Base-by-base conservation (phyloP, 1,284 basidiomycete genomes). In the Fomitopsis palustris region DNA sequence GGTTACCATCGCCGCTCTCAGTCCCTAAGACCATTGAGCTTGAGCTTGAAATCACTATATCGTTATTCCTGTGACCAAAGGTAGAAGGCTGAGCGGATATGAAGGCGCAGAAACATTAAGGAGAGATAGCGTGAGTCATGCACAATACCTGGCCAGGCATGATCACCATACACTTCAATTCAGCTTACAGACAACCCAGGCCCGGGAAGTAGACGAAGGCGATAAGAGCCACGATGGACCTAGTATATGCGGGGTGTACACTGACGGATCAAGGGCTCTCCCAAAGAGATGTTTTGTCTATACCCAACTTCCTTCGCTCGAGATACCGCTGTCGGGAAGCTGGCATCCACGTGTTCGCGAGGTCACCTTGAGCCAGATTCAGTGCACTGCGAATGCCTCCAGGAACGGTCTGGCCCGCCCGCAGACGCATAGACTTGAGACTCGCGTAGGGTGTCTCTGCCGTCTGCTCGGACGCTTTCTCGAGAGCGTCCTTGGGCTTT, bases 371-470 rank as follows among this genome's bases (percentile, higher is more conserved):
- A 10, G 74, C 73, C 14, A 72, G 55, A 42, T 66, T 64, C 41
- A 74, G 62, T 4, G 73, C 67, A 54, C 72, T 75, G 21, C 66
- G 64, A 21, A 59, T 57, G 3, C 69, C 66, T 21, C 74, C 74
- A n/a, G 74, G 74, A 12, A 72, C 59, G 2, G 69, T 71, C 53
- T 76, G 73, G 27, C 74, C 74, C 6, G 73, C 74, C 58, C 71
- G 71, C 29, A 71, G 57, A 52, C 67, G 68, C 12, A 71, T 63
- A 7, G 67, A 67, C 45, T 74, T 70, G 58, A 67, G 64, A 5
- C 60, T 47, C 1, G 68, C 59, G 33, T 58, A 53, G 12, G 55
- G 57, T 2, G 61, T 58, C 43, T 63, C 63, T 12, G 61, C 58
- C 38, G 64, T 63, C 42, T 64, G 58, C 47, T 68, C 63, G 23